These are phyloP conservation scores for Gossypium raimondii DNA, from an alignment of 345 rosid species.

Conservation along the genomic window DNA sequence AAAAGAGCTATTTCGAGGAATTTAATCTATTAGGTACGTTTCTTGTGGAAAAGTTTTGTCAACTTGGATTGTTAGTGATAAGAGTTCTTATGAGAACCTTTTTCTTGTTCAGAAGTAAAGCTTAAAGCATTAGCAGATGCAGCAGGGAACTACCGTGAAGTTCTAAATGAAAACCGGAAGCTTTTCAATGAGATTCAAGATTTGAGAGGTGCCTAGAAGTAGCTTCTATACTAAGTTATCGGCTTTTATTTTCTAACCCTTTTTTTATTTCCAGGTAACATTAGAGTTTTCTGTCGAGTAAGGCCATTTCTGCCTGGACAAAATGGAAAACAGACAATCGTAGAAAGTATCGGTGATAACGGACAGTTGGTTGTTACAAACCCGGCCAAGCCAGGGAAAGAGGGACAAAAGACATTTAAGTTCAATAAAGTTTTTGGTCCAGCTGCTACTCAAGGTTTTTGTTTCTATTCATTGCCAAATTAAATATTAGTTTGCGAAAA, in stretches of 20 bases:
- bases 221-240: background rate
- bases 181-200: conserved; percentile 90
- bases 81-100: conserved; percentile 3
- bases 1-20: conserved; percentile 47
- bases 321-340: conserved; percentile 39
- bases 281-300: conserved; percentile 79
- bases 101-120: conserved; percentile 45
- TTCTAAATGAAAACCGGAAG: conserved; percentile 75
- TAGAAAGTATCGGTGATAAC: conserved; percentile 67
- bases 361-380: conserved; percentile 71
- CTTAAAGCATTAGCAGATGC: conserved; percentile 49
- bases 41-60: background rate
- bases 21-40: conserved; percentile 53
- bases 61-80: background rate
- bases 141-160: conserved; percentile 60
- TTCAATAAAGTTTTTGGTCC: conserved; percentile 78
- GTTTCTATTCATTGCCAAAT: conserved; percentile 3
- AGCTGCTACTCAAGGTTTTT: conserved; percentile 71
- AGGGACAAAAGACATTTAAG: conserved; percentile 57
- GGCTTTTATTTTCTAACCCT: background rate
- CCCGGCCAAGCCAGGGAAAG: conserved; percentile 76
- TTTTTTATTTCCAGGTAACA: conserved; percentile 56
- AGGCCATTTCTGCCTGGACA: conserved; percentile 80
- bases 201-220: conserved; percentile 57
- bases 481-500: conserved; percentile 5